These are phyloP conservation scores for Trichosporon asahii DNA, from an alignment of 1,284 basidiomycete genomes.

Conservation along the genomic window DNA sequence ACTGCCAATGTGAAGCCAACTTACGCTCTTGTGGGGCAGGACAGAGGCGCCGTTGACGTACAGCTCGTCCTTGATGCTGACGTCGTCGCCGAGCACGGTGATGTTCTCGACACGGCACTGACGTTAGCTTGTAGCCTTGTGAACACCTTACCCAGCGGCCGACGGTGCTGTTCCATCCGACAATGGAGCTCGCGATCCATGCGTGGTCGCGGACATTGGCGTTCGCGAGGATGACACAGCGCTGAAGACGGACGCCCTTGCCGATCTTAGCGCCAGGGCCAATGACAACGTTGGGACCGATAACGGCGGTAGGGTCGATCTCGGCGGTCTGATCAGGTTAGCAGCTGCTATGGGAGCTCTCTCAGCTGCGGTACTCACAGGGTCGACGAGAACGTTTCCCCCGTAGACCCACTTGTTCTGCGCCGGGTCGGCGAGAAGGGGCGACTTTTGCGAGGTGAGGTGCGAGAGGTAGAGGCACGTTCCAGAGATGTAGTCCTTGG, in stretches of 20 bases:
- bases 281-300: constrained; percentile 58
- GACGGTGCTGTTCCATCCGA: constrained; percentile 57
- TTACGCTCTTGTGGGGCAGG: constrained; percentile 56
- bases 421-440: constrained; percentile 52
- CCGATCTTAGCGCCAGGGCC: constrained; percentile 56
- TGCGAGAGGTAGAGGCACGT: constrained; percentile 58
- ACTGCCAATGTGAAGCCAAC: constrained; percentile 18
- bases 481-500: constrained; percentile 55
- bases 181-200: constrained; percentile 56
- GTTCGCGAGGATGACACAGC: constrained; percentile 56
- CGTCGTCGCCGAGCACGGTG: constrained; percentile 57
- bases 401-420: constrained; percentile 56
- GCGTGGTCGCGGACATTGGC: constrained; percentile 56
- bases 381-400: constrained; percentile 55
- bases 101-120: constrained; percentile 56
- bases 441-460: constrained; percentile 53
- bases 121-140: not conserved
- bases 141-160: constrained; percentile 53
- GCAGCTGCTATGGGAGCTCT: not conserved
- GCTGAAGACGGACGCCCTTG: constrained; percentile 56
- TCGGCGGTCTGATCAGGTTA: constrained; percentile 48
- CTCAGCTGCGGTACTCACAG: constrained; percentile 35
- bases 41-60: constrained; percentile 56
- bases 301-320: constrained; percentile 55
- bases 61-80: constrained; percentile 58